phyloP scores from a whole-genome alignment of 106 monocot species.

The Acanthochlamys bracteata region DNA sequence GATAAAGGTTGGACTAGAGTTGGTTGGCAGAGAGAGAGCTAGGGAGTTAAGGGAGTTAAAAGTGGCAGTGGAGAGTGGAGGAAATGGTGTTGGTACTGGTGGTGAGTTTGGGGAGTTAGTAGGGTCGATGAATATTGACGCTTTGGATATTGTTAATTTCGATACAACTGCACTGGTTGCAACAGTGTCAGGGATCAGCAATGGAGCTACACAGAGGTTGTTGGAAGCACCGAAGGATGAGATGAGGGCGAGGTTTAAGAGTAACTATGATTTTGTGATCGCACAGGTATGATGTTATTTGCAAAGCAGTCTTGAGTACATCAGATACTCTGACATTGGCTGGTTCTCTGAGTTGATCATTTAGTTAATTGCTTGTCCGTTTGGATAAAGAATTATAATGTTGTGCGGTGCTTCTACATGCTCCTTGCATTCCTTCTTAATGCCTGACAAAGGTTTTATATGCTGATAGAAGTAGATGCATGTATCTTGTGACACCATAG shows the following conservation, averaged over 20 bases:
- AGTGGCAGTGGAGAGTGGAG: not conserved
- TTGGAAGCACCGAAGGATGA: slow-evolving; percentile 32
- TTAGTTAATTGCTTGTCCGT: too few relatives aligned
- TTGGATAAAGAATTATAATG: too few relatives aligned
- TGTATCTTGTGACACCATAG: too few relatives aligned
- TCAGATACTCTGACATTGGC: too few relatives aligned
- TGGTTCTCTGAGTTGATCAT: too few relatives aligned
- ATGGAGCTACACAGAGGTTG: slow-evolving; percentile 40
- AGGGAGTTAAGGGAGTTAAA: too few relatives aligned
- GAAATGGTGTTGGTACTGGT: not conserved
- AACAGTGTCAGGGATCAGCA: slow-evolving; percentile 92
- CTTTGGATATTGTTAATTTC: slow-evolving; percentile 46
- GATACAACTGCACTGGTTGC: slow-evolving; percentile 95
- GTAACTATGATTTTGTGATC: slow-evolving; percentile 84
- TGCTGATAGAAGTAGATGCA: too few relatives aligned
- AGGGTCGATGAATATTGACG: slow-evolving; percentile 15
- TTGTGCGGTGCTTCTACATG: too few relatives aligned
- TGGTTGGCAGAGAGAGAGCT: not conserved
- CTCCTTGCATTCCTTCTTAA: too few relatives aligned
- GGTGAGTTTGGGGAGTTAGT: slow-evolving; percentile 31
- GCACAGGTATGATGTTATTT: slow-evolving; percentile 57
- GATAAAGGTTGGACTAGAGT: slow-evolving; percentile 23
- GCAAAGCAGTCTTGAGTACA: too few relatives aligned
- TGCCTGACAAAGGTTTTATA: too few relatives aligned
- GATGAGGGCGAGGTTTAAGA: slow-evolving; percentile 51